phyloP scores from a whole-genome alignment of 2,329 filamentous ascomycete species.

The Pseudocercospora ulei region DNA sequence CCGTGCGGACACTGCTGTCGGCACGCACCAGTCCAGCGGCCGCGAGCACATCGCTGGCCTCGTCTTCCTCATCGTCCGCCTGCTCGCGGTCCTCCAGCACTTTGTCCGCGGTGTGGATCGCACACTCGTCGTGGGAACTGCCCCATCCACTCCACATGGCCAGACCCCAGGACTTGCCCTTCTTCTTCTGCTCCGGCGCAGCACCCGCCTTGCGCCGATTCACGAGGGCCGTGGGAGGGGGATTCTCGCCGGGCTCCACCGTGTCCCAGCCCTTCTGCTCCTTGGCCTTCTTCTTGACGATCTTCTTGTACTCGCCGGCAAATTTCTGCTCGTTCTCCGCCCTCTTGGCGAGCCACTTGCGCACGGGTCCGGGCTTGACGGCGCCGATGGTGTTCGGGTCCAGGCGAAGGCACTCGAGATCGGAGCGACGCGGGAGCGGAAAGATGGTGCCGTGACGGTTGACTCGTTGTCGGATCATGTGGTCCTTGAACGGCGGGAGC shows the following conservation, averaged over 20 bases:
- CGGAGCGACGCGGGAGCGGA: conserved; percentile 53
- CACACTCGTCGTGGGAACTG: conserved; percentile 74
- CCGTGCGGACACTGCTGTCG: conserved; percentile 3
- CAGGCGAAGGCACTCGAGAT: conserved; percentile 59
- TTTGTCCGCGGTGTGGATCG: conserved; percentile 53
- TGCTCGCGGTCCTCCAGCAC: conserved; percentile 29
- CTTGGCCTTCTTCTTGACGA: conserved; percentile 63
- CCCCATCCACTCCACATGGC: conserved; percentile 81
- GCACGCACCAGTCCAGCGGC: conserved; percentile 6
- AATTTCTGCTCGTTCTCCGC: conserved; percentile 64
- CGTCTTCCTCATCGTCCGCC: conserved; percentile 1
- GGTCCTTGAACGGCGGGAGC: conserved; percentile 64
- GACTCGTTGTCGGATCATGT: conserved; percentile 88
- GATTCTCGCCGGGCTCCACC: conserved; percentile 60
- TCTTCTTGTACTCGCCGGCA: conserved; percentile 55
- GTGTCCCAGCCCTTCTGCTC: conserved; percentile 62
- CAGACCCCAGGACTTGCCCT: conserved; percentile 55
- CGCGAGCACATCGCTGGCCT: conserved; percentile 11
- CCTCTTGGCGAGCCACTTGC: conserved; percentile 73
- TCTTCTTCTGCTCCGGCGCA: conserved; percentile 30
- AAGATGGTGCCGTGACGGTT: conserved; percentile 67
- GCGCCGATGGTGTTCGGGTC: conserved; percentile 59
- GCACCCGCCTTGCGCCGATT: conserved; percentile 38
- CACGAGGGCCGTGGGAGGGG: conserved; percentile 67
- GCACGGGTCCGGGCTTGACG: conserved; percentile 67